Base-by-base conservation (phyloP, 495 filamentous ascomycete genomes). In the Trichoderma gamsii region DNA sequence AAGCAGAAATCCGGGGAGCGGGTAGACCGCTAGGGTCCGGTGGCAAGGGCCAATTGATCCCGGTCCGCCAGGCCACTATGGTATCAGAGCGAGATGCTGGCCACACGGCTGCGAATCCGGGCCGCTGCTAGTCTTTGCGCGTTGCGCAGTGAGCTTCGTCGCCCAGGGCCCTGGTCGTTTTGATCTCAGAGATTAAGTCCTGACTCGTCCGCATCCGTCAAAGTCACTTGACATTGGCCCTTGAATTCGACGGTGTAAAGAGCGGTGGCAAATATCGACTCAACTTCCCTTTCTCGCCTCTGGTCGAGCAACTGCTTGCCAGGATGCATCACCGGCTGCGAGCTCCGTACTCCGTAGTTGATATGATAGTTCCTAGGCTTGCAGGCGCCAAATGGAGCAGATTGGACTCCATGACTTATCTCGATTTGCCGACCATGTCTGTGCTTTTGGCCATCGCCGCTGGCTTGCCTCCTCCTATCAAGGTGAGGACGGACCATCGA, bases 1-100 rank as follows among this genome's bases (percentile, higher is more conserved):
- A 61, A 61, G 56, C 56, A 61, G 56, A 61, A 61, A 61, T 61
- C 56, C 56, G 56, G 56, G 56, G 56, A 61, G 56, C 56, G 56
- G 56, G 56, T 61, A 61, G 56, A 61, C 56, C 56, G 56, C 56
- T 61, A 61, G 56, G 56, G 56, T 61, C 56, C 56, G 56, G 56
- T 61, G 56, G 56, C 56, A 29, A 61, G 56, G 56, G 27, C 56
- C 56, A 61, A 9, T 2, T 32, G 16, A 61, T 32, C 56, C 56
- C 56, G 56, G 56, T 32, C 27, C 11, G 27, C 23, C 56, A 32
- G 56, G 25, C 56, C 56, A 21, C 27, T 61, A 61, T 61, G 56
- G 56, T 61, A 61, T 61, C 56, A 61, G 16, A 29, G 56, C 56
- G 23, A 61, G 56, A 61, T 29, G 56, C 56, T 61, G 56, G 56